A percentile compares a stretch with the other conserved stretches of the same genome.
Evolutionary conservation across 306 rosid species (phyloP).

Genomic region (Vachellia collinsii): DNA sequence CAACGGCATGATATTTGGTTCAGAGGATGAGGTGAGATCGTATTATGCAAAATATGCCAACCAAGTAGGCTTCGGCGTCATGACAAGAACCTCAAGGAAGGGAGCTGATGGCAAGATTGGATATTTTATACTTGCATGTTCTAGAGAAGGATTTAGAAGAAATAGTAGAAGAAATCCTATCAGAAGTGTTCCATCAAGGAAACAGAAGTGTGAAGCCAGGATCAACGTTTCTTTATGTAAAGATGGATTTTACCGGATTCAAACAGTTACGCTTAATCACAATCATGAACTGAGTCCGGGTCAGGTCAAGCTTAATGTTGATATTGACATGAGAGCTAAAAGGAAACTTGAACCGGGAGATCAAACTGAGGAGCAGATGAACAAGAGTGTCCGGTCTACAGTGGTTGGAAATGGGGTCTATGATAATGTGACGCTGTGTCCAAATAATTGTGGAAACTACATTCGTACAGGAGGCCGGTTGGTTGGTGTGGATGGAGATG

Average conservation of each 20-base stretch:
- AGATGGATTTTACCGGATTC: constrained; percentile 32
- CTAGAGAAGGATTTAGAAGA: constrained; percentile 29
- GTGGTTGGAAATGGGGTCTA: constrained; percentile 1
- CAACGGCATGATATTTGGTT: constrained; percentile 40
- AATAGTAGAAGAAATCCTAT: neutral
- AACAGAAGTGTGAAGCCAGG: constrained; percentile 37
- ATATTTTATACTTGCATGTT: constrained; percentile 39
- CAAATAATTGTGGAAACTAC: constrained; percentile 26
- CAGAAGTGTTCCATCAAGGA: constrained; percentile 15
- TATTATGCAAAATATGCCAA: constrained; percentile 38
- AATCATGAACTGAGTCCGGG: constrained; percentile 33
- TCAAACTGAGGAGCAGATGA: constrained; percentile 12
- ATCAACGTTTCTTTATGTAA: constrained; percentile 32
- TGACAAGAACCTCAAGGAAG: constrained; percentile 38
- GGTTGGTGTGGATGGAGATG: constrained; percentile 37
- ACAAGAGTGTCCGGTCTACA: neutral
- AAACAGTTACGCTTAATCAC: constrained; percentile 27
- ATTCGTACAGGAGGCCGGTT: constrained; percentile 4
- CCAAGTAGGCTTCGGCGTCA: constrained; percentile 34
- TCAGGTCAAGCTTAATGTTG: neutral
- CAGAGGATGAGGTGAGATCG: constrained; percentile 38
- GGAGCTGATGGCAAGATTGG: constrained; percentile 36
- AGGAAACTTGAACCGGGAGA: constrained; percentile 11
- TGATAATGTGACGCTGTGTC: neutral
- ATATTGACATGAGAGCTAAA: constrained; percentile 32